Evolutionary conservation across 75 land plant genomes (phyloP).

Genomic region (Ceratopteris richardii): DNA sequence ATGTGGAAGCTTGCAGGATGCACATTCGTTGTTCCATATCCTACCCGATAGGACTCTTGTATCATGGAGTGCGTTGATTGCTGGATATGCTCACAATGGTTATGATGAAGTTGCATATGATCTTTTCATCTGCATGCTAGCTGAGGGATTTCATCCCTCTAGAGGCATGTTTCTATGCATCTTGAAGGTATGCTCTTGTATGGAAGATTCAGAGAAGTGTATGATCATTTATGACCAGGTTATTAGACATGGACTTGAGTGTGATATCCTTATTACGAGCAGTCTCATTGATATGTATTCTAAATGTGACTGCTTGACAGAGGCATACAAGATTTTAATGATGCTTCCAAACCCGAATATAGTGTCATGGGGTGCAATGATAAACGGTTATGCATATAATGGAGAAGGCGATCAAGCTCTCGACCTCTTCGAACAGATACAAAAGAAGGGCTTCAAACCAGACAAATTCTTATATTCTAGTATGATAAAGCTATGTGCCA

Average conservation of each 20-base stretch:
- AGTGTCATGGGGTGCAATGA: conserved; percentile 33
- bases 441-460: conserved; percentile 13
- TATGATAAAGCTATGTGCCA: conserved; percentile 50
- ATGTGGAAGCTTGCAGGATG: conserved; percentile 22
- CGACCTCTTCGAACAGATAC: conserved; percentile 21
- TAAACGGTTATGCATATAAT: conserved; percentile 11
- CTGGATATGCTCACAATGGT: conserved; percentile 20
- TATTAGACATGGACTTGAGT: not conserved
- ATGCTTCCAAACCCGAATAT: conserved; percentile 16
- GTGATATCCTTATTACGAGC: conserved; percentile 3
- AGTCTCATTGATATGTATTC: conserved; percentile 13
- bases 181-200: conserved; percentile 27
- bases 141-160: conserved; percentile 17
- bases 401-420: conserved; percentile 15
- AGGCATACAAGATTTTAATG: conserved; percentile 15
- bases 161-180: conserved; percentile 39
- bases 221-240: conserved; percentile 8
- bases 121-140: conserved; percentile 23
- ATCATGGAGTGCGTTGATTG: conserved; percentile 28
- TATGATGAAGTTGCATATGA: conserved; percentile 12
- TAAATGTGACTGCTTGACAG: conserved; percentile 13
- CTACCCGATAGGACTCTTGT: conserved; percentile 17
- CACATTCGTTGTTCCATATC: conserved; percentile 16
- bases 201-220: conserved; percentile 10
- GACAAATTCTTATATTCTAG: conserved; percentile 36